phyloP scores from a whole-genome alignment of 2,329 filamentous ascomycete genomes.

The Trichoderma lentiforme region DNA sequence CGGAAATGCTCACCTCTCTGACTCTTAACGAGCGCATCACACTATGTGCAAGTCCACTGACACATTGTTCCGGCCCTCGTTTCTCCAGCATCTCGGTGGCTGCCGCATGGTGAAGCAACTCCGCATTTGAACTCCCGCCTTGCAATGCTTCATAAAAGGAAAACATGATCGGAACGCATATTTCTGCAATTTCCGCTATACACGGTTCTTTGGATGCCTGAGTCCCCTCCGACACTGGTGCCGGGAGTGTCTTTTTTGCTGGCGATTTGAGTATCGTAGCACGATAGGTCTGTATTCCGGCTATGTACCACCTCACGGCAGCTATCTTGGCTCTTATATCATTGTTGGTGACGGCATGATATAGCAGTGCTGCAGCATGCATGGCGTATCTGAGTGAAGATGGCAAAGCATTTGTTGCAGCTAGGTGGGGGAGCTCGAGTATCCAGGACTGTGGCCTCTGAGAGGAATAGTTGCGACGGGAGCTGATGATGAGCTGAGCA shows the following conservation, averaged over 20 bases:
- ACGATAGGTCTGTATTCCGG: background rate
- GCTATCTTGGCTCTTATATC: background rate
- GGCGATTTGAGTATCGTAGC: background rate
- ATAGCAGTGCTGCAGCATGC: background rate
- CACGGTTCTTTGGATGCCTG: background rate
- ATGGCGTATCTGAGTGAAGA: constrained; percentile 1
- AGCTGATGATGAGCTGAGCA: background rate
- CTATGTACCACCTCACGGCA: background rate
- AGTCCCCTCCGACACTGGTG: background rate
- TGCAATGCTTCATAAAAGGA: constrained; percentile 3
- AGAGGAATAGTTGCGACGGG: background rate
- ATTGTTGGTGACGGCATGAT: background rate
- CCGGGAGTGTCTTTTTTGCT: background rate
- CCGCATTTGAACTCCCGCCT: background rate
- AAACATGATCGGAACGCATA: constrained; percentile 8
- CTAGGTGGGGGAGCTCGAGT: background rate
- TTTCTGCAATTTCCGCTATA: background rate
- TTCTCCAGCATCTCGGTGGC: background rate
- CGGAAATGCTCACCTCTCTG: background rate
- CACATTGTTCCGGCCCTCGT: background rate
- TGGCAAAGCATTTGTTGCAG: background rate
- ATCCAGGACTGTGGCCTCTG: constrained; percentile 3
- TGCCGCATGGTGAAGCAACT: background rate
- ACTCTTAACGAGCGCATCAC: constrained; percentile 7
- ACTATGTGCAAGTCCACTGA: background rate